Base-by-base conservation (phyloP, 1,284 basidiomycete genomes). In the Phaffia rhodozyma region DNA sequence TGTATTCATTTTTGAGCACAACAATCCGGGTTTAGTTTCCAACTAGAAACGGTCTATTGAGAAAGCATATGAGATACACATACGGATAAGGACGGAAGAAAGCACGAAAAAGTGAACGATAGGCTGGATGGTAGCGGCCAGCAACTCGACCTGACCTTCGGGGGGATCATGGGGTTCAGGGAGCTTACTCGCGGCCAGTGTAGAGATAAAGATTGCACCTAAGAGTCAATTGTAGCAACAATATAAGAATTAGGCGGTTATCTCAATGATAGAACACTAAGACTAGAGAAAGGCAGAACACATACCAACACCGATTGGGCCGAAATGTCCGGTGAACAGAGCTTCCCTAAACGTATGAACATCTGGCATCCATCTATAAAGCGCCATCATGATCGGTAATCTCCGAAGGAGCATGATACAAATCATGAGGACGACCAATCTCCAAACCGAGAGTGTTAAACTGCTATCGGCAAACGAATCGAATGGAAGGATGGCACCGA, bases 401-500 rank as follows among this genome's bases (percentile, higher is more conserved):
- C 93, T 81, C 47, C 90, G 83, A 32, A 96, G 76, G 1, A 91
- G 68, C 48, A 97, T 78, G 27, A 96, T 81, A 54, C 86, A 79
- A 58, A 96, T 80, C 1, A 86, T 87, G 56, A 92, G 81, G 34
- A 90, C 84, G 61, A 93, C 76, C 20, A 97, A 79, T 43, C 91
- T 80, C 87, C 90, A 91, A 18, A 88, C 84, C 48, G 80, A 82
- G 63, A 96, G 78, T 1, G 85, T 84, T 65, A 89, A 77, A n/a
- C 75, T 76, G 0, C 78, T 75, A 72, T 88, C 77, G 67, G 83
- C 81, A 76, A 91, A 97, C 54, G 81, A 78, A 70, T 80, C 75
- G 75, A 97, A 97, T 0, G 92, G 92, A 82, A 92, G 92, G 83
- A 92, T 91, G 48, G 92, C 91, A 66, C 91, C 91, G 64, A 96